These are phyloP conservation scores for Podila epicladia DNA, from an alignment of 192 early-diverging fungal genomes.

Conservation along the genomic window DNA sequence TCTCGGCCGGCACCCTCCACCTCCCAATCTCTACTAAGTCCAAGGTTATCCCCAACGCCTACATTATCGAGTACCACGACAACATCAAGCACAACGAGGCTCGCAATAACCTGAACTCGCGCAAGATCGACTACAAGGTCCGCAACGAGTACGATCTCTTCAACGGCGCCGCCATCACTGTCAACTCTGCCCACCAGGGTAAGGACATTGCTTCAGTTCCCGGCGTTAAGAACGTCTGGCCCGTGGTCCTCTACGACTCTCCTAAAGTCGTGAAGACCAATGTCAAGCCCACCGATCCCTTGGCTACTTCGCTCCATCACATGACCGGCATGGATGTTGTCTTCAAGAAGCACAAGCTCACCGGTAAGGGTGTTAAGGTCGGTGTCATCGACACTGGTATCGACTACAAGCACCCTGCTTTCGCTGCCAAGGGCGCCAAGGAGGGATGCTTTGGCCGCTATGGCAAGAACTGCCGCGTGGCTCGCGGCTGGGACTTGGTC, in stretches of 20 bases:
- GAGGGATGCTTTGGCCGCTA: slow-evolving; percentile 68
- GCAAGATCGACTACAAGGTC: slow-evolving; percentile 35
- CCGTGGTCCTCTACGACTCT: slow-evolving; percentile 41
- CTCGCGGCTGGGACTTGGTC: slow-evolving; percentile 67
- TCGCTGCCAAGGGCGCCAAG: slow-evolving; percentile 55
- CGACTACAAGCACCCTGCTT: slow-evolving; percentile 69
- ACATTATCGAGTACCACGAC: slow-evolving; percentile 39
- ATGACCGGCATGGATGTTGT: slow-evolving; percentile 54
- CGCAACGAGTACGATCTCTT: slow-evolving; percentile 59
- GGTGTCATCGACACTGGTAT: slow-evolving; percentile 69
- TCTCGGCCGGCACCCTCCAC: slow-evolving; percentile 49
- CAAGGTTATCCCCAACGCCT: slow-evolving; percentile 20
- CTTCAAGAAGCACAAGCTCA: slow-evolving; percentile 48
- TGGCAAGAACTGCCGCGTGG: slow-evolving; percentile 63
- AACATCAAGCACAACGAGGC: slow-evolving; percentile 12
- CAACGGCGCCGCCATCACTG: slow-evolving; percentile 55
- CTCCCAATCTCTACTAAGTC: background rate
- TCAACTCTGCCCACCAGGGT: slow-evolving; percentile 41
- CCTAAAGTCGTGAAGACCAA: slow-evolving; percentile 31
- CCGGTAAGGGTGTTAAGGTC: slow-evolving; percentile 58
- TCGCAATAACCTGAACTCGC: slow-evolving; percentile 24
- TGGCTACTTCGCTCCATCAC: slow-evolving; percentile 44
- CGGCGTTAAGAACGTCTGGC: slow-evolving; percentile 57
- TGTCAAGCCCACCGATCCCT: slow-evolving; percentile 17
- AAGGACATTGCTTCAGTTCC: slow-evolving; percentile 27